Evolutionary conservation across 2,329 filamentous ascomycete genomes (phyloP), one percentile per base, ranked within the genome.

Genomic region (Talaromyces verruculosus): DNA sequence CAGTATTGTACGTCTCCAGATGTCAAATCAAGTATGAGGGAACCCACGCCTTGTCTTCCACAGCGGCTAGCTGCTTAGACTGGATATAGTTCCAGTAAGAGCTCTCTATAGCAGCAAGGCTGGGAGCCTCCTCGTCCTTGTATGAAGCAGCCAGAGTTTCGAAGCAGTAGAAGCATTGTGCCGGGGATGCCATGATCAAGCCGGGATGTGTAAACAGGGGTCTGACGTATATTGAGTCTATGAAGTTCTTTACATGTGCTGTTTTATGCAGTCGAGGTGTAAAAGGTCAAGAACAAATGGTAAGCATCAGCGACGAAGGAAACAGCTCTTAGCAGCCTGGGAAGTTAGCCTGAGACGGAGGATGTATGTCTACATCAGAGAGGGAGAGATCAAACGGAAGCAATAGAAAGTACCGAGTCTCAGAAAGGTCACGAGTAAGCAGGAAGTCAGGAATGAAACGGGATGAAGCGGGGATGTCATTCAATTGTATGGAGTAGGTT

Each of bases 161-260:
- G 83, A 99, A 98, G 83, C 93, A 97, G 79, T 89, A 93, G 74
- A 94, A 88, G 79, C 93, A 97, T 80, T 98, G 94, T 67, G 89
- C 89, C 72, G 87, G 80, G 65, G 90, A 90, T 59, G 95, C 94
- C 94, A 98, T 98, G 4, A 60, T 70, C 22, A 49, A 43, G 19
- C 30, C 13, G 28, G 8, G 5, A 35, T 17, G 49, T 25, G 57
- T 57, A 61, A 59, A 41, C 47, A 41, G 33, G 25, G 6, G 5
- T 43, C 15, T 60, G n/a, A 65, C n/a, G n/a, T 3, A 5, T 41
- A 53, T 61, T 47, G 53, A 43, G 43, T 59, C 55, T 65, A 60
- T 61, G 15, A 15, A 57, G 1, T 4, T 25, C 15, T 65, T 22
- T 61, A 59, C 37, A n/a, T 37, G 37, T 37, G 49, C 61, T 62